Base-by-base conservation (phyloP, 805 yeast species). In the Maudiozyma bulderi region DNA sequence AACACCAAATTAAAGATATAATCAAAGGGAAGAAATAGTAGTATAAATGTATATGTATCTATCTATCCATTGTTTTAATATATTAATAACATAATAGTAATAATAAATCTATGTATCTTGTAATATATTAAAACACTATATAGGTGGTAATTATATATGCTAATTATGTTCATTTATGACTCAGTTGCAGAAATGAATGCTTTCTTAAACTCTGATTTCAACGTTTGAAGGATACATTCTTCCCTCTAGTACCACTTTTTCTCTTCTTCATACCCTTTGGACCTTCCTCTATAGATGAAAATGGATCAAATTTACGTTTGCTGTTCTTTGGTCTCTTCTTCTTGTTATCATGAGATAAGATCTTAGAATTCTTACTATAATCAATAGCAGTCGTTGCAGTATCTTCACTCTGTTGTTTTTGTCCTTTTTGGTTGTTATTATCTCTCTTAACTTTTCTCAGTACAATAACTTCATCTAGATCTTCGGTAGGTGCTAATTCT, bases 271-370 rank as follows among this genome's bases (percentile, higher is more conserved):
- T 74, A n/a, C 75, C 73, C 54, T 66, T 67, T 8, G 84, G 84
- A 1, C 81, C 84, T 14, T 72, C 54, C 30, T 71, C 65, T 6
- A 66, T 69, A 43, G 69, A 71, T 15, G 73, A 62, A 54, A 80
- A 83, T 4, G 89, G 88, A 64, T 83, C 83, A 53, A 78, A 83
- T 8, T 74, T 65, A 56, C 74, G 73, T 59, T 73, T 74, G 40
- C 53, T 62, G 45, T 54, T 54, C 32, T 30, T 30, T 14, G 13
- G 42, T 30, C 38, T 43, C 31, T 40, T 55, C 52, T 54, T 53
- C 11, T 49, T 43, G 44, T 47, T 40, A 28, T 47, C 45, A 37
- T 44, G 40, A 15, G 54, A 42, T 42, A 78, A 60, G 11, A 77
- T 65, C 49, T 71, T 75, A 32, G 72, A 71, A 13, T 74, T 71